Evolutionary conservation across 345 rosid species (phyloP).

Genomic region (Conringia planisiliqua): DNA sequence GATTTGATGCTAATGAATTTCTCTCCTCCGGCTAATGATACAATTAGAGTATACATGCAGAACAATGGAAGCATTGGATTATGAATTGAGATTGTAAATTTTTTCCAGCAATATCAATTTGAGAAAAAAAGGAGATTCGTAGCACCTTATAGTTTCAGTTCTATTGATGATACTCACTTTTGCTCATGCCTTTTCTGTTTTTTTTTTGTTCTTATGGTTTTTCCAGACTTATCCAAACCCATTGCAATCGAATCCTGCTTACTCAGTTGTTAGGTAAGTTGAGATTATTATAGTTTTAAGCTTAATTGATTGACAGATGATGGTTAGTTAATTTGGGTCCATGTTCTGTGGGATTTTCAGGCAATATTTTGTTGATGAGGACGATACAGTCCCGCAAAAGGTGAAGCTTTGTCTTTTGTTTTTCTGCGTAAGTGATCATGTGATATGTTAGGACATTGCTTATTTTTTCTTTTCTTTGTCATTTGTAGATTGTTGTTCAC

Average conservation of each 20-base stretch:
- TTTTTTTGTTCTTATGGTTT: background rate
- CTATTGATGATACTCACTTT: background rate
- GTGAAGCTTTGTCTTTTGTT: constrained; percentile 31
- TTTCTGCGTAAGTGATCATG: background rate
- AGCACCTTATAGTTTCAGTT: background rate
- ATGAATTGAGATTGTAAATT: background rate
- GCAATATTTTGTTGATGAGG: constrained; percentile 78
- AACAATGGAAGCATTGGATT: background rate
- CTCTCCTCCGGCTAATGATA: background rate
- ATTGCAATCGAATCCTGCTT: constrained; percentile 56
- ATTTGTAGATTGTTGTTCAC: constrained; percentile 65
- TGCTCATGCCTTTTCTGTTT: constrained; percentile 9
- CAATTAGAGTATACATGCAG: background rate
- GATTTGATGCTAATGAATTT: background rate
- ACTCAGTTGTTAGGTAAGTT: constrained; percentile 62
- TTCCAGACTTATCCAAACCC: constrained; percentile 64
- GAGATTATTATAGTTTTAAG: background rate
- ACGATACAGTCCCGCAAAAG: constrained; percentile 74
- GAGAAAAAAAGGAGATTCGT: background rate
- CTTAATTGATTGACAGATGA: background rate
- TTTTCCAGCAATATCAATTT: background rate
- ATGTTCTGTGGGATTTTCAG: constrained; percentile 38
- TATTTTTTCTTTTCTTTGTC: background rate
- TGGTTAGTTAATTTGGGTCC: background rate
- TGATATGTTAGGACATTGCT: background rate